These are phyloP conservation scores for Toxoplasma gondii DNA, from an alignment of 169 alveolate genomes.

Conservation along the genomic window DNA sequence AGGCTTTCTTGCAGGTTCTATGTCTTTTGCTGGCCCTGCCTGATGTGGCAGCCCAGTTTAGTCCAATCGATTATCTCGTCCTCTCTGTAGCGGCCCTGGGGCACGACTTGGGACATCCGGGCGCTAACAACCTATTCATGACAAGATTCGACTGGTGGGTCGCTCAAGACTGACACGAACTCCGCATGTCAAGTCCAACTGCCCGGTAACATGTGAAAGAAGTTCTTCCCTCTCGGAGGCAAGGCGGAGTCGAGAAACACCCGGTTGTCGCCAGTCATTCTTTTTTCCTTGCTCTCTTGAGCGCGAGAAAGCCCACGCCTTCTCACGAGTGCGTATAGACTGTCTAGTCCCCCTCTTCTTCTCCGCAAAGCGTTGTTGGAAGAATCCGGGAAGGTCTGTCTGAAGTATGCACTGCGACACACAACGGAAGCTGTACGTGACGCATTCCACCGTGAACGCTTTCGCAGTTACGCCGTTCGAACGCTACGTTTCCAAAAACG, in stretches of 20 bases:
- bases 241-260: neutral
- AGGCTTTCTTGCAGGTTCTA: slow-evolving; percentile 37
- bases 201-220: too few relatives aligned
- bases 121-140: slow-evolving; percentile 66
- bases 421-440: too few relatives aligned
- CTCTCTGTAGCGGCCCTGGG: slow-evolving; percentile 67
- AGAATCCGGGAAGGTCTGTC: too few relatives aligned
- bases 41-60: slow-evolving; percentile 55
- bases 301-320: too few relatives aligned
- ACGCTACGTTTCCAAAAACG: too few relatives aligned
- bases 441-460: too few relatives aligned
- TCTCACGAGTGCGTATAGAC: too few relatives aligned
- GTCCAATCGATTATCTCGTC: slow-evolving; percentile 53
- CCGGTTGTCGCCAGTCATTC: neutral
- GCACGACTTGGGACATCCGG: slow-evolving; percentile 70
- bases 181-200: neutral
- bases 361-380: too few relatives aligned
- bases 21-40: slow-evolving; percentile 56
- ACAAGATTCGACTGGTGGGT: slow-evolving; percentile 21
- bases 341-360: too few relatives aligned
- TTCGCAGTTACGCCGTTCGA: too few relatives aligned
- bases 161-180: neutral
- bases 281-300: too few relatives aligned
- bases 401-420: too few relatives aligned
- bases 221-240: neutral